Base-by-base conservation (phyloP, 768 basidiomycete genomes). In the Saitozyma podzolica region DNA sequence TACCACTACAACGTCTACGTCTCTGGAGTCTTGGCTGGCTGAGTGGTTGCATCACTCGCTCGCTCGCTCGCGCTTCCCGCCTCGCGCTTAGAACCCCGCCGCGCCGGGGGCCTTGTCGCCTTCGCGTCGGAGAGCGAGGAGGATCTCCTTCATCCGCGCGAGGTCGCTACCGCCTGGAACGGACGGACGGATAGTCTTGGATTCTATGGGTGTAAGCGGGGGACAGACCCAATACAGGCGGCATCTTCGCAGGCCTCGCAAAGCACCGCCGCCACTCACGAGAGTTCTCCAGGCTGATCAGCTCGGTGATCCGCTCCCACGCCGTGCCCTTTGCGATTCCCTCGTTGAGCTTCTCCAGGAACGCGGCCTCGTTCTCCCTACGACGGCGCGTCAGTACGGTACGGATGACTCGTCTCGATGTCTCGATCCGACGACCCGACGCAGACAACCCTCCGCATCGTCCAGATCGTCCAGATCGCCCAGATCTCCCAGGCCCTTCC, bases 81-180 rank as follows among this genome's bases (percentile, higher is more conserved):
- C 17, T n/a, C 40, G 54, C 50, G 39, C 52, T 64, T 78, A 98
- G 81, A 96, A 97, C 10, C 94, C 94, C 55, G 85, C 90, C 41
- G 94, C 94, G 39, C 94, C 94, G 40, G 94, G 94, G 41, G 94
- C 94, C 53, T 86, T 83, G 58, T 89, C 88, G 41, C 94, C 94
- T 81, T 98, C 92, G 66, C 96, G 83, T 82, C 87, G 89, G 74
- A 99, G 80, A 64, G 90, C 84, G 72, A 99, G 80, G 58, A 99
- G 81, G 50, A 98, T 89, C 77, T 99, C 95, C 81, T 92, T 95
- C 84, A 90, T 91, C 63, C 95, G 84, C 50, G 87, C 81, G 43
- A 98, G 83, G 74, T 99, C 95, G 2, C 90, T 92, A 43, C 93
- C 92, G 7, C 89, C 89, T 10, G 90, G 82, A 13, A 91, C 91